Conservation (phyloP, 495 filamentous ascomycete genomes). For the Xylaria nigripes region DNA sequence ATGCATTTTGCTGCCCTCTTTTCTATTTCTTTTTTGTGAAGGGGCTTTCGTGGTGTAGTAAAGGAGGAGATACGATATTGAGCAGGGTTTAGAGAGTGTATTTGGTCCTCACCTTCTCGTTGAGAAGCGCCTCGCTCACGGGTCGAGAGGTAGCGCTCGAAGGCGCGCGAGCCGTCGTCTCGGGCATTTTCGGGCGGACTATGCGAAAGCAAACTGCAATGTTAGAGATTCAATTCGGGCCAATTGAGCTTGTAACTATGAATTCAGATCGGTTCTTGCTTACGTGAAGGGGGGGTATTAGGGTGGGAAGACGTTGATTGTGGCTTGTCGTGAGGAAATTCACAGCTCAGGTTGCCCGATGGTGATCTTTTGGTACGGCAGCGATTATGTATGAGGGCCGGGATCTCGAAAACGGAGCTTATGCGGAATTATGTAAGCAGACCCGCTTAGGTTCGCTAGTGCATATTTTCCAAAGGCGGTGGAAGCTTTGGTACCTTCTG, state of each 20-base stretch:
- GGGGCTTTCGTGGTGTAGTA: background rate
- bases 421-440: background rate
- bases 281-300: background rate
- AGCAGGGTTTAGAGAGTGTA: background rate
- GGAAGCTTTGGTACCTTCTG: no score
- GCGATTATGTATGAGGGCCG: constrained; percentile 6
- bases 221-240: background rate
- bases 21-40: background rate
- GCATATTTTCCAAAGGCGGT: background rate
- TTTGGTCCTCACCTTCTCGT: constrained; percentile 70
- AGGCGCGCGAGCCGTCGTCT: constrained; percentile 33
- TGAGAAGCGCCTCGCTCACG: constrained; percentile 86
- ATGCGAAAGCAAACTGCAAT: background rate
- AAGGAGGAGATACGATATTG: background rate
- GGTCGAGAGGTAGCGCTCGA: constrained; percentile 51
- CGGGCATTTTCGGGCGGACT: constrained; percentile 28
- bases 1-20: background rate
- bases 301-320: background rate
- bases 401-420: constrained; percentile 8
- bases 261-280: background rate
- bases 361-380: constrained; percentile 5
- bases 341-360: background rate
- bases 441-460: background rate
- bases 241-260: background rate
- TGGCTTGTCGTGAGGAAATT: background rate